Conservation (phyloP, 1,139 yeast species). For the Candida sp. region DNA sequence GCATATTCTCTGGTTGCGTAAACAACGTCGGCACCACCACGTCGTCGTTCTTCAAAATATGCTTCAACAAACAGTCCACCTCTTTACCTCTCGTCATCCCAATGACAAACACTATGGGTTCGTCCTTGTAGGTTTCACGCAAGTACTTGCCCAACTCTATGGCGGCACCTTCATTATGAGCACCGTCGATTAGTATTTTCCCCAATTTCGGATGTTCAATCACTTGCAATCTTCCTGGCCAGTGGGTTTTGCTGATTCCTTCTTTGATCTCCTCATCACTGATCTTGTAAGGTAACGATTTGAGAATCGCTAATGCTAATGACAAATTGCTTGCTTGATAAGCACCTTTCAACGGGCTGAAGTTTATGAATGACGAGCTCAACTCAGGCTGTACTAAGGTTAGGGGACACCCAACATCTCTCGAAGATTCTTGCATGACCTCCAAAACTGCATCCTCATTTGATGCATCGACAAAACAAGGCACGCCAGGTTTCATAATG, state of each 20-base stretch:
- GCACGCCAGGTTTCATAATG: slow-evolving; percentile 63
- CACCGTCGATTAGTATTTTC: slow-evolving; percentile 77
- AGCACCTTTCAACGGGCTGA: slow-evolving; percentile 67
- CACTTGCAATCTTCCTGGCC: slow-evolving; percentile 71
- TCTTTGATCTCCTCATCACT: slow-evolving; percentile 34
- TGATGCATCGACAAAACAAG: slow-evolving; percentile 75
- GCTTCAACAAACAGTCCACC: slow-evolving; percentile 52
- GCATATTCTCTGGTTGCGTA: slow-evolving; percentile 83
- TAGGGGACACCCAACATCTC: slow-evolving; percentile 18
- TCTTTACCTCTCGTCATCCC: slow-evolving; percentile 82
- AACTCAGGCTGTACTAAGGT: slow-evolving; percentile 19
- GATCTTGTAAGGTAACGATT: slow-evolving; percentile 25
- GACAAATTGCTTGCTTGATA: slow-evolving; percentile 77
- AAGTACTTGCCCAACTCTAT: slow-evolving; percentile 54
- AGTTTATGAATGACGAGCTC: slow-evolving; percentile 19
- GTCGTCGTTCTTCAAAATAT: slow-evolving; percentile 56
- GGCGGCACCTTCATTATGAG: slow-evolving; percentile 91
- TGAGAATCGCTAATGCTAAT: slow-evolving; percentile 66
- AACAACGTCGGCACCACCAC: slow-evolving; percentile 65
- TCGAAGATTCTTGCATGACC: slow-evolving; percentile 35
- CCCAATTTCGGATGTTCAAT: slow-evolving; percentile 28
- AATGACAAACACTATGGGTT: slow-evolving; percentile 61
- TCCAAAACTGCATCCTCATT: slow-evolving; percentile 57
- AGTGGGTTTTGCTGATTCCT: slow-evolving; percentile 56
- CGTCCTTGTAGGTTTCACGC: background rate